Conservation (phyloP, 148 eudicot genomes). For the Rhododendron simsii region DNA sequence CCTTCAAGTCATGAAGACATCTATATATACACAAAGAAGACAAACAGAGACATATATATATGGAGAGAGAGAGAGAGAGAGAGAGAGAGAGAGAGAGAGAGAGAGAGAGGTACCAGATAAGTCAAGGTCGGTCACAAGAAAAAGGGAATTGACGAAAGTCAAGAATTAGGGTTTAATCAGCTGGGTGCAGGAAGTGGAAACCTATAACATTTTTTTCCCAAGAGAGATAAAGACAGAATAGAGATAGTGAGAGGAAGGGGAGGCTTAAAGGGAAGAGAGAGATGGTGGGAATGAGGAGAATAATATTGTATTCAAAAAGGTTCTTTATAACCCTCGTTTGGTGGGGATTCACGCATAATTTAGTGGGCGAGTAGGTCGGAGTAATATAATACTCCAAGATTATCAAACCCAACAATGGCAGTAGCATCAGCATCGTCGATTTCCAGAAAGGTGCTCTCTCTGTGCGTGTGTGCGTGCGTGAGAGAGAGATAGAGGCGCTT, state of each 20-base stretch:
- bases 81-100: background rate
- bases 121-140: slow-evolving; percentile 3
- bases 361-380: slow-evolving; percentile 14
- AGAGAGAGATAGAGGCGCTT: background rate
- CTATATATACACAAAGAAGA: background rate
- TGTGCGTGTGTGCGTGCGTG: background rate
- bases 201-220: background rate
- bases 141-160: background rate
- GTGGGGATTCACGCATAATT: slow-evolving; percentile 6
- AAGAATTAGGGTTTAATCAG: background rate
- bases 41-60: background rate
- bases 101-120: slow-evolving; percentile 5
- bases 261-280: slow-evolving; percentile 6
- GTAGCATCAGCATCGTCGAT: slow-evolving; percentile 19
- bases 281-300: background rate
- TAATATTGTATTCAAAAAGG: background rate
- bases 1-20: background rate
- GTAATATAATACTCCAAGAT: slow-evolving; percentile 5
- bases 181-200: background rate
- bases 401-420: background rate
- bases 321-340: slow-evolving; percentile 11
- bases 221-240: background rate
- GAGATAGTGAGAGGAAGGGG: background rate
- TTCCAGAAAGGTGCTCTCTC: slow-evolving; percentile 11
- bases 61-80: background rate